These are phyloP conservation scores for Globisporangium orthogonon DNA, from an alignment of 352 stramenopile genomes.

Conservation along the genomic window DNA sequence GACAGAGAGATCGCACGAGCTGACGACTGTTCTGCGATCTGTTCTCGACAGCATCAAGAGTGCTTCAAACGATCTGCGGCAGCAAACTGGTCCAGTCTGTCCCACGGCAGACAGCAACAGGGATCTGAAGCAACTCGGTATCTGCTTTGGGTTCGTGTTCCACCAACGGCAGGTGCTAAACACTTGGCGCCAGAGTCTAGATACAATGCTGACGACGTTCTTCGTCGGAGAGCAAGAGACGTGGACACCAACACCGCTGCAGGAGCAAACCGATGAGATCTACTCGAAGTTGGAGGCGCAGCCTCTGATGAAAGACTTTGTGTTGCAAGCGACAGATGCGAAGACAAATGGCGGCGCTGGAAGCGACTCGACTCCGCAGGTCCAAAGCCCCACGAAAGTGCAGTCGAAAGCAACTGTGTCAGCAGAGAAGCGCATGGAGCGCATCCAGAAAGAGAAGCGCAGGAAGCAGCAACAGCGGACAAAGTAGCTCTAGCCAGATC, in stretches of 20 bases:
- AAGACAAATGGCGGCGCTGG: background rate
- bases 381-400: background rate
- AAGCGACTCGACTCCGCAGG: no score
- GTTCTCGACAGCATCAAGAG: background rate
- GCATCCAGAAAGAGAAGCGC: conserved; percentile 17
- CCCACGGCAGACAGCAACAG: background rate
- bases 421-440: conserved; percentile 13
- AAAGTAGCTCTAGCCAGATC: background rate
- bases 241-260: background rate
- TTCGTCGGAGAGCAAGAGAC: conserved; percentile 1
- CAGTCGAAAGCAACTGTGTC: background rate
- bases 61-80: background rate
- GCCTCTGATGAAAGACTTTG: background rate
- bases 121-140: conserved; percentile 2
- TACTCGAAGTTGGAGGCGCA: conserved; percentile 7
- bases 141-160: conserved; percentile 3
- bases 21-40: conserved; percentile 1
- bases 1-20: conserved; percentile 3
- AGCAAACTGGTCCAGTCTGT: background rate
- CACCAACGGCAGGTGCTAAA: conserved; percentile 1
- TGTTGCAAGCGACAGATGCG: background rate
- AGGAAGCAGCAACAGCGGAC: background rate
- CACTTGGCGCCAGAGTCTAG: background rate
- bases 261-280: conserved; percentile 5
- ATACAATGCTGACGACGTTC: conserved; percentile 6